Percentiles rank a stretch among this genome's conserved stretches.
These are phyloP conservation scores for Suhomyces vadensis DNA, from an alignment of 805 yeast genomes.

Conservation along the genomic window DNA sequence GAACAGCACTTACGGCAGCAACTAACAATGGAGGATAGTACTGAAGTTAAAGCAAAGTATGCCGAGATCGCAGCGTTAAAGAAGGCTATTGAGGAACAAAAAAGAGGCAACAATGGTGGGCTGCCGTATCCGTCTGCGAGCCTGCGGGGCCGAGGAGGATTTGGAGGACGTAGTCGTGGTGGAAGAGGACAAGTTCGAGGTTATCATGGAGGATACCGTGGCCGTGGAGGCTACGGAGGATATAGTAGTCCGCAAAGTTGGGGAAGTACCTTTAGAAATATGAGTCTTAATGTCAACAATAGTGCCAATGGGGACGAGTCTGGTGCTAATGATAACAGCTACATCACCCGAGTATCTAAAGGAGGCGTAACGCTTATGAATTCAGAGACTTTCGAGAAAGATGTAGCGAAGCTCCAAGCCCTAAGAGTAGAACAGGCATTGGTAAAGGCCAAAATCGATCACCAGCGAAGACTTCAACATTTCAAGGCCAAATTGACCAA, in stretches of 20 bases:
- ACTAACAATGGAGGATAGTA: constrained; percentile 17
- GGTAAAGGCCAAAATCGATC: constrained; percentile 14
- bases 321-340: constrained; percentile 5
- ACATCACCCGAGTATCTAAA: constrained; percentile 31
- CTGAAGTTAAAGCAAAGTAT: constrained; percentile 25
- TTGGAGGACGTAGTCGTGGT: constrained; percentile 26
- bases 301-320: constrained; percentile 1
- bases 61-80: constrained; percentile 32
- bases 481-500: constrained; percentile 18
- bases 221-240: not conserved
- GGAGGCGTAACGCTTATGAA: constrained; percentile 43
- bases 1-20: not conserved
- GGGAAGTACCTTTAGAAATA: constrained; percentile 22
- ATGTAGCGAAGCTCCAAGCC: constrained; percentile 18
- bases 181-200: constrained; percentile 3
- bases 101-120: constrained; percentile 3
- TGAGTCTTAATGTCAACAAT: constrained; percentile 24
- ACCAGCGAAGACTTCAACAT: constrained; percentile 17
- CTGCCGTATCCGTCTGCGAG: constrained; percentile 1
- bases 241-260: not conserved
- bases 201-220: constrained; percentile 3
- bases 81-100: constrained; percentile 26
- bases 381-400: constrained; percentile 34
- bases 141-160: constrained; percentile 1
- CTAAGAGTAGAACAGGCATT: constrained; percentile 16